A percentile compares a stretch with the other conserved stretches of the same genome.
Evolutionary conservation across 768 basidiomycete genomes (phyloP).

Genomic region (Chlorophyllum brunneum): DNA sequence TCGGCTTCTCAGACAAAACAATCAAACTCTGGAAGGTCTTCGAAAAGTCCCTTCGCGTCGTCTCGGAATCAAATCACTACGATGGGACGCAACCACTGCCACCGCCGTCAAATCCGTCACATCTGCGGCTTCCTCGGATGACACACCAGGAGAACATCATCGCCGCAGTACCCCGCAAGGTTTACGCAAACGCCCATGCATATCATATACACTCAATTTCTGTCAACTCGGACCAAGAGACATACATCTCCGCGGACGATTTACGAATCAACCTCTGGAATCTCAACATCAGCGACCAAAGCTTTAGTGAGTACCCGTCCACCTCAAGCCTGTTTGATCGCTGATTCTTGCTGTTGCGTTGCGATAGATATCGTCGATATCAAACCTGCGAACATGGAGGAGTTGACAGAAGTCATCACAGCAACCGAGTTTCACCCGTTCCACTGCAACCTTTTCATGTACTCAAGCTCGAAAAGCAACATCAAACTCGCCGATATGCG

Average conservation of each 20-base stretch:
- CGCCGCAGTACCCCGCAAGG: constrained; percentile 96
- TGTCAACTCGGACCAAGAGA: constrained; percentile 99
- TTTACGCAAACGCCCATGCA: constrained; percentile 98
- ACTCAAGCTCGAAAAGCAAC: constrained; percentile 98
- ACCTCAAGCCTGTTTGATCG: constrained; percentile 15
- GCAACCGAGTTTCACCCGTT: constrained; percentile 98
- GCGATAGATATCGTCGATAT: constrained; percentile 95
- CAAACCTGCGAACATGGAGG: constrained; percentile 99
- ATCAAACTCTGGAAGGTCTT: constrained; percentile 99
- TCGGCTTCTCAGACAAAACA: constrained; percentile 78
- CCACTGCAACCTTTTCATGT: constrained; percentile 99
- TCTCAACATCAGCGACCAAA: constrained; percentile 95
- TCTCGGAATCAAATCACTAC: constrained; percentile 93
- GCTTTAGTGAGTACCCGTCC: constrained; percentile 78
- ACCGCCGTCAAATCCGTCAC: constrained; percentile 50
- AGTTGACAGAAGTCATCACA: constrained; percentile 99
- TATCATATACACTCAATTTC: constrained; percentile 99
- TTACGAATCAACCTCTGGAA: constrained; percentile 98
- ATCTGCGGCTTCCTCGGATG: constrained; percentile 88
- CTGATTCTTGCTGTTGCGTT: neutral
- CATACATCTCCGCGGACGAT: constrained; percentile 99
- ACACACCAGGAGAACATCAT: constrained; percentile 95
- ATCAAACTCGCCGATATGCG: constrained; percentile 99
- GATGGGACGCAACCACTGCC: constrained; percentile 73
- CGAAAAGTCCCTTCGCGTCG: constrained; percentile 93